phyloP scores from a whole-genome alignment of 768 basidiomycete species.

The Tubosaeta sp. region DNA sequence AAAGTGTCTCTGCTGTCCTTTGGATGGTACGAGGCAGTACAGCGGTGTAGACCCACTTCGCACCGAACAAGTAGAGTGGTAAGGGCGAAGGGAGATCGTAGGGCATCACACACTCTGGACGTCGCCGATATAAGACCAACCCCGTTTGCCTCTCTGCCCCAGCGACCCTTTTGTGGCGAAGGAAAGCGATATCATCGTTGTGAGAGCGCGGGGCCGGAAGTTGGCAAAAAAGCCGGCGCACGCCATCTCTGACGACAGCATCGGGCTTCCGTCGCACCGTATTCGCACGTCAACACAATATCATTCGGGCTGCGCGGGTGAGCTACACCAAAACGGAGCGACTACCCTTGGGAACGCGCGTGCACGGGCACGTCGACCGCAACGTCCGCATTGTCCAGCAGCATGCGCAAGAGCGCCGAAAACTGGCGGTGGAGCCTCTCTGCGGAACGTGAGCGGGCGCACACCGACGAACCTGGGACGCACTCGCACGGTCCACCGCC shows the following conservation, averaged over 20 bases:
- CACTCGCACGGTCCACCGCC: slow-evolving; percentile 75
- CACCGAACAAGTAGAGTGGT: background rate
- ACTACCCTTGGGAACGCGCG: background rate
- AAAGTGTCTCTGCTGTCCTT: background rate
- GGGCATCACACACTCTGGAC: no score
- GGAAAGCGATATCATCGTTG: background rate
- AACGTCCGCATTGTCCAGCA: slow-evolving; percentile 53
- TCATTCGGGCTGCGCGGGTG: background rate
- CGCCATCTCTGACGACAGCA: background rate
- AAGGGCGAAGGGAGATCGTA: background rate
- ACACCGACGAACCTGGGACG: slow-evolving; percentile 30
- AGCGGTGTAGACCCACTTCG: background rate
- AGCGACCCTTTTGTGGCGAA: background rate
- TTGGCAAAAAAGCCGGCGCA: background rate
- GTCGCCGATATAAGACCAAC: no score
- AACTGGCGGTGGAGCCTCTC: slow-evolving; percentile 60
- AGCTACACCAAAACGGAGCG: background rate
- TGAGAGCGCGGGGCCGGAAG: background rate
- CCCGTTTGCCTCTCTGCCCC: background rate
- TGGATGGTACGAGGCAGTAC: background rate
- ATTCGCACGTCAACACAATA: background rate
- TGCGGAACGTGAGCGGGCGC: slow-evolving; percentile 18
- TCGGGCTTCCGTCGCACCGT: background rate
- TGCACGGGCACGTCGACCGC: slow-evolving; percentile 19
- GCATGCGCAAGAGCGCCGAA: slow-evolving; percentile 50